A percentile compares a stretch with the other conserved stretches of the same genome.
Evolutionary conservation across 73 alveolate species (phyloP).

Genomic region (Tetrahymena malaccensis): DNA sequence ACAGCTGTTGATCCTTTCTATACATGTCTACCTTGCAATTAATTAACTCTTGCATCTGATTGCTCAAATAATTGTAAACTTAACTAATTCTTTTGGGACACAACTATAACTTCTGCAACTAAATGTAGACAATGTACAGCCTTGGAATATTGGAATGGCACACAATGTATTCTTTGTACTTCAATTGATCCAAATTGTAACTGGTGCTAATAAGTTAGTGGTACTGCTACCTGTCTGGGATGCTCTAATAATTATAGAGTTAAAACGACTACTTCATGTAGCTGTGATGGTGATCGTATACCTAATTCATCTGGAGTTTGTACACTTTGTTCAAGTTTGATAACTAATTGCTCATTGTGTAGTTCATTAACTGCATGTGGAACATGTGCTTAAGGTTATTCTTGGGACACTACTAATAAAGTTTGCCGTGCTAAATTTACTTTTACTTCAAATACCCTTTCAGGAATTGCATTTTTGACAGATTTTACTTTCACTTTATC

Average conservation of each 20-base stretch:
- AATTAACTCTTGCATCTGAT: background rate
- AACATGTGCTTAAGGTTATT: background rate
- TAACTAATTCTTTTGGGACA: background rate
- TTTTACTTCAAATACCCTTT: background rate
- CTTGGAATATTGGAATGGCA: background rate
- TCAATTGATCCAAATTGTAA: background rate
- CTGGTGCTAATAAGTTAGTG: background rate
- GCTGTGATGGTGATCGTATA: background rate
- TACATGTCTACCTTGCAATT: background rate
- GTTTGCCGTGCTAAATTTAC: background rate
- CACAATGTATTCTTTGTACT: background rate
- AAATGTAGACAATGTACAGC: background rate
- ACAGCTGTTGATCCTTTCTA: background rate
- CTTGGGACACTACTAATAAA: background rate
- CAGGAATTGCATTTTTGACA: background rate
- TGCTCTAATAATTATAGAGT: background rate
- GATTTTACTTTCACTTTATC: background rate
- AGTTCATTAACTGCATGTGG: background rate
- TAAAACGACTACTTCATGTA: background rate
- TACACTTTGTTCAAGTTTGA: background rate
- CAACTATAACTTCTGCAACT: background rate
- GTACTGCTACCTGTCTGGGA: background rate
- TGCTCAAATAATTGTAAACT: background rate
- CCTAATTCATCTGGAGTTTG: background rate
- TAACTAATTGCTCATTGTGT: background rate